These are phyloP conservation scores for Zelopaecilomyces penicillatus DNA, from an alignment of 2,329 filamentous ascomycete species.

Conservation along the genomic window DNA sequence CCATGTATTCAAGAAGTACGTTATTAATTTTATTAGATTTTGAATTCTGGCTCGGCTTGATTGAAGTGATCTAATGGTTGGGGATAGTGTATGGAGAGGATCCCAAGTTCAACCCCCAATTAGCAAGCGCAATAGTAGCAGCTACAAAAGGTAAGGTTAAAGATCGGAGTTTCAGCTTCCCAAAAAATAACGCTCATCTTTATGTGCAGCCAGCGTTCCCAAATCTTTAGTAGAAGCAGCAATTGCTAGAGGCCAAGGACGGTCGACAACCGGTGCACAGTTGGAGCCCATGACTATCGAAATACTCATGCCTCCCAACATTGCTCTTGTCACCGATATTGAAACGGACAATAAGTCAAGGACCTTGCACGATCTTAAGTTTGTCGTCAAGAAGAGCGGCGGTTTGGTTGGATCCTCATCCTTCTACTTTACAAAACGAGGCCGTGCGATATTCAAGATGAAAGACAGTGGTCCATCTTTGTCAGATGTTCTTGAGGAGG, in stretches of 20 bases:
- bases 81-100: constrained; percentile 64
- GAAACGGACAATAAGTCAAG: constrained; percentile 76
- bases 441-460: constrained; percentile 60
- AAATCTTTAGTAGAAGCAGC: constrained; percentile 79
- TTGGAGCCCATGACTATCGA: constrained; percentile 77
- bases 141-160: constrained; percentile 63
- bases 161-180: no score
- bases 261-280: constrained; percentile 62
- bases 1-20: constrained; percentile 65
- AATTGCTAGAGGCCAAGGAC: constrained; percentile 80
- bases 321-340: constrained; percentile 75
- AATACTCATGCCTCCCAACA: constrained; percentile 66
- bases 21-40: background rate
- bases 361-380: constrained; percentile 63
- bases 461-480: constrained; percentile 45
- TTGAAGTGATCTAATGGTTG: constrained; percentile 10
- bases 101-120: constrained; percentile 62
- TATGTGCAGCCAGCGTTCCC: constrained; percentile 56
- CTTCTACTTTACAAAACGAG: constrained; percentile 79
- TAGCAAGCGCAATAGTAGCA: constrained; percentile 62
- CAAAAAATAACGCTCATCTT: constrained; percentile 12
- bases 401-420: constrained; percentile 65
- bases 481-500: constrained; percentile 69
- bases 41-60: background rate
- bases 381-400: constrained; percentile 61